Base-by-base conservation (phyloP, 1,139 yeast species). In the Pichia sp. region DNA sequence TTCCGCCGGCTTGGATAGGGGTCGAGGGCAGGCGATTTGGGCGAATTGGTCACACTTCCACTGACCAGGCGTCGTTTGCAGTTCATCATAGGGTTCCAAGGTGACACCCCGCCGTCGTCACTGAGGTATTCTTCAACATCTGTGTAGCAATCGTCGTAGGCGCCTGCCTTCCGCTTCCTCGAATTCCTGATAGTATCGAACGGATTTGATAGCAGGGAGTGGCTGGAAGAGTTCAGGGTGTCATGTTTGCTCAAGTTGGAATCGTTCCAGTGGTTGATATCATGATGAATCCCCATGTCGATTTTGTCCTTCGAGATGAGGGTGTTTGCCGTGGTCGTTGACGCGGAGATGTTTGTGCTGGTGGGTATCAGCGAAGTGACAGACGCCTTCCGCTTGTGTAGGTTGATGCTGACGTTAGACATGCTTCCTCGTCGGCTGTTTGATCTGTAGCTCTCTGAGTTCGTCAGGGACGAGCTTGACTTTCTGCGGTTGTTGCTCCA, bases 401-500 rank as follows among this genome's bases (percentile, higher is more conserved):
- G 4, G 21, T 26, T 19, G 3, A 19, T 3, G 6, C 26, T 30
- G 10, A 30, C 22, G 39, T 50, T 50, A 3, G 57, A 40, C 16
- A 45, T 21, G 41, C 55, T 51, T 9, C 45, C 52, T 22, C 49
- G 26, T 12, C 56, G 26, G n/a, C 56, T 49, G 4, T 23, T 16
- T 1, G 58, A 53, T 41, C 30, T 42, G 19, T 46, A 37, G 39
- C 51, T 46, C 41, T 50, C 56, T 16, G 48, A 47, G 40, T 50
- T 49, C 7, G 56, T 47, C n/a, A 55, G 10, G 5, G 59, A 56
- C 12, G 54, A 49, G 7, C 53, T 55, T 13, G 56, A 52, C 21
- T 54, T 55, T 9, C 60, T 47, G 34, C 60, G 53, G 46, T 59
- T 58, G 42, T 64, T 59, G 44, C 60, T 67, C 72, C 72, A 68